Base-by-base conservation (phyloP, 257 asterid genomes). In the Gentiana dahurica region DNA sequence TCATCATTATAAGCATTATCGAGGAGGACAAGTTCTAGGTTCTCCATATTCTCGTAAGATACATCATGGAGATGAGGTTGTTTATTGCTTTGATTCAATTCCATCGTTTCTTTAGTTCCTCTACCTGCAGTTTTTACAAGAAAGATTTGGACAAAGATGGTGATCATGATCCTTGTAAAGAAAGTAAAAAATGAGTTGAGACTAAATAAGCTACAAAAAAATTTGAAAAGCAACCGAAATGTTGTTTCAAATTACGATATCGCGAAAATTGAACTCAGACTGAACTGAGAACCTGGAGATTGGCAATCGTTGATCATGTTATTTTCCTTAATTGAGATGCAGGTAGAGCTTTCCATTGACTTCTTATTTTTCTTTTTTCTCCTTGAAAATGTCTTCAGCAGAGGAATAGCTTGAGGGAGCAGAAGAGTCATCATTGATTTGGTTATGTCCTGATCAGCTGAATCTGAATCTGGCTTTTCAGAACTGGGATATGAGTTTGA, bases 331-430 rank as follows among this genome's bases (percentile, higher is more conserved):
- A 57, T 77, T 67, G 70, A 72, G 55, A 53, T 62, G 48, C 53
- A 51, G 57, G 60, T 52, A 61, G 65, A 64, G 48, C 36, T 60
- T 58, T 57, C 64, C 51, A 64, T 36, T 54, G 75, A 63, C 55
- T 74, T 77, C 55, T 13, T 36, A 41, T 58, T 67, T 65, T 79
- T 78, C 83, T 66, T 85, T 77, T 67, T 83, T 83, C 55, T 88
- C 74, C 95, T 81, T 56, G 79, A 64, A 77, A 81, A 88, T 36
- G 91, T 85, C 72, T 86, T 83, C 47, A 87, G 73, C 68, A 85
- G 73, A 57, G 96, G 96, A 72, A 85, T 74, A 70, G 97, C 88
- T 71, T 65, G 84, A 66, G 98, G 98, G 63, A 83, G 95, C 69
- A 91, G 70, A 73, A 85, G 36, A 55, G 81, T 56, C 90, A 83